Evolutionary conservation across 179 eudicot species (phyloP).

Genomic region (Silene noctiflora): DNA sequence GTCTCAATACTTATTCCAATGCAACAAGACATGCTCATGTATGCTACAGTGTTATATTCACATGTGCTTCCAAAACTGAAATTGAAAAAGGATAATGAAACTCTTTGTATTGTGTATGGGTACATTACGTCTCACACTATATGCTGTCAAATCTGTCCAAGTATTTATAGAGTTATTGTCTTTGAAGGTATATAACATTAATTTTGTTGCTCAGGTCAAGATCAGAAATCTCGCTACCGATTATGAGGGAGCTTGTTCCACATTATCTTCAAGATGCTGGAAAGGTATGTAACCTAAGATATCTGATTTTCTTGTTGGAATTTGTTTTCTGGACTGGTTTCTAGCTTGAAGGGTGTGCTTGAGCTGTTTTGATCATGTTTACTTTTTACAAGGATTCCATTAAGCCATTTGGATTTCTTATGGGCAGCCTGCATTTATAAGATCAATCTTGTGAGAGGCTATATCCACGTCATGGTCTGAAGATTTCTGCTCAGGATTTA

Average conservation of each 20-base stretch:
- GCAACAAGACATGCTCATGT: constrained; percentile 6
- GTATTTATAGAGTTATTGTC: neutral
- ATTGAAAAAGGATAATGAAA: neutral
- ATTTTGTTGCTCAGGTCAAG: constrained; percentile 55
- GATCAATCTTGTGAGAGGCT: neutral
- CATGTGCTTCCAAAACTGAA: constrained; percentile 6
- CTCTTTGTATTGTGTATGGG: constrained; percentile 2
- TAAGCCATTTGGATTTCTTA: constrained; percentile 2
- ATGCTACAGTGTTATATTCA: neutral
- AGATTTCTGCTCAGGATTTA: neutral
- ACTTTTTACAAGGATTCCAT: neutral
- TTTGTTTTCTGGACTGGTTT: neutral
- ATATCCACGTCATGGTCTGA: neutral
- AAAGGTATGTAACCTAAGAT: constrained; percentile 47
- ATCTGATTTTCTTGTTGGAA: neutral
- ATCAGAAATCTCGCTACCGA: constrained; percentile 84
- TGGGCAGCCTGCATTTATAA: neutral
- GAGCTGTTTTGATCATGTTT: neutral
- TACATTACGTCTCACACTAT: neutral
- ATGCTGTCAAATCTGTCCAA: neutral
- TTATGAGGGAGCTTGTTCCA: constrained; percentile 90
- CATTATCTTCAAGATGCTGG: constrained; percentile 97
- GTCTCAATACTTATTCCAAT: neutral
- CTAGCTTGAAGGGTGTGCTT: neutral
- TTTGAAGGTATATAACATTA: constrained; percentile 3